Evolutionary conservation across 1,284 basidiomycete species (phyloP).

Genomic region (Mycena sp.): DNA sequence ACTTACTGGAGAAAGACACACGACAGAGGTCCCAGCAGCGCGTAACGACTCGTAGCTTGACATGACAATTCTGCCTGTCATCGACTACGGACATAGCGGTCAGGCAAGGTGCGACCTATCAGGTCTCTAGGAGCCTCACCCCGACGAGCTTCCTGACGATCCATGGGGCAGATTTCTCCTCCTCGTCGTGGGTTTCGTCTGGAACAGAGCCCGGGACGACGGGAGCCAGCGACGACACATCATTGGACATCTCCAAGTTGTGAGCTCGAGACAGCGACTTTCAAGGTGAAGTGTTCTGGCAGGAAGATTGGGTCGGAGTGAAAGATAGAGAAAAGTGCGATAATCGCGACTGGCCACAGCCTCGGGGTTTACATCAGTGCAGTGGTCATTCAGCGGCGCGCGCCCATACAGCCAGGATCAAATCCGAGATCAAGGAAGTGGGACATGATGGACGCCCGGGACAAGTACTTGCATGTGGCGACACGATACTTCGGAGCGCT

Average conservation of each 20-base stretch:
- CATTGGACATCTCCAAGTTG: conserved; percentile 33
- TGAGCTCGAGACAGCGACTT: background rate
- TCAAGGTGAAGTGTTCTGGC: background rate
- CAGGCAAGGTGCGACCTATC: conserved; percentile 44
- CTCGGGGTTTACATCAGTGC: background rate
- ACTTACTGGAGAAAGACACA: conserved; percentile 70
- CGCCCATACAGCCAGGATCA: too few relatives aligned
- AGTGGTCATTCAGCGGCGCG: too few relatives aligned
- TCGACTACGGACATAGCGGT: conserved; percentile 55
- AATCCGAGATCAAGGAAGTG: too few relatives aligned
- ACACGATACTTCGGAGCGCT: too few relatives aligned
- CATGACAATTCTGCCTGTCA: conserved; percentile 73
- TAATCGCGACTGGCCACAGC: too few relatives aligned
- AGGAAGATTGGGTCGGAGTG: too few relatives aligned
- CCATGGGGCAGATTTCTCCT: conserved; percentile 68
- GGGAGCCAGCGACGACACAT: conserved; percentile 58
- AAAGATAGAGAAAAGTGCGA: too few relatives aligned
- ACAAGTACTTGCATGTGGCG: too few relatives aligned
- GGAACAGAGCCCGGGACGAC: conserved; percentile 60
- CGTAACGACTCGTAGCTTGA: conserved; percentile 70
- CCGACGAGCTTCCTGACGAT: conserved; percentile 71
- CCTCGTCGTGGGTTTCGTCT: conserved; percentile 45
- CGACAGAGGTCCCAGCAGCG: conserved; percentile 65
- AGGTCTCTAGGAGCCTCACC: conserved; percentile 51
- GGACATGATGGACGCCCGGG: too few relatives aligned